Percentiles rank a stretch among this genome's conserved stretches.
Conservation (phyloP, 1,139 yeast species). For the Pichia norvegensis region DNA sequence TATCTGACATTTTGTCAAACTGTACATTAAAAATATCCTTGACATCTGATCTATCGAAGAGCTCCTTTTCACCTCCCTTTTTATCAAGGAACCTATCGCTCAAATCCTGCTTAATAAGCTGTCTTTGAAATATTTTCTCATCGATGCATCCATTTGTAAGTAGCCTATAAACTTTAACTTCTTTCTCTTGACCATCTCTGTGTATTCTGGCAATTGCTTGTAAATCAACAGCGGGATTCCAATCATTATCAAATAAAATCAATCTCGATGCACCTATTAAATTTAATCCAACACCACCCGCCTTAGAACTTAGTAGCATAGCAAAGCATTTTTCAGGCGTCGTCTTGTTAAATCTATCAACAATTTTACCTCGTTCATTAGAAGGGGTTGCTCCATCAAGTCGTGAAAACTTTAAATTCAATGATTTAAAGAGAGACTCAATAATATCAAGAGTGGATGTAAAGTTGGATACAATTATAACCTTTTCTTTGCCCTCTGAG, state of each 20-base stretch:
- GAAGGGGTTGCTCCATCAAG: constrained; percentile 82
- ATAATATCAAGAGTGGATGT: constrained; percentile 81
- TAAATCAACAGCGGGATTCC: constrained; percentile 80
- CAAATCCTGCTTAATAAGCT: constrained; percentile 71
- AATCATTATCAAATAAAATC: constrained; percentile 44
- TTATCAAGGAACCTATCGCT: constrained; percentile 72
- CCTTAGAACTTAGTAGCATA: constrained; percentile 76
- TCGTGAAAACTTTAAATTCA: constrained; percentile 48
- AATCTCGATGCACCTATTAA: constrained; percentile 85
- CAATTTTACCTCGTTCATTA: constrained; percentile 55
- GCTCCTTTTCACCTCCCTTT: constrained; percentile 35
- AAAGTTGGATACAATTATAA: constrained; percentile 81
- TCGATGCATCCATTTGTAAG: constrained; percentile 85
- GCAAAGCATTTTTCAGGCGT: constrained; percentile 42
- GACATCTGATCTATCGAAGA: constrained; percentile 58
- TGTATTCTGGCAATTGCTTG: constrained; percentile 97
- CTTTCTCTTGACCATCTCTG: constrained; percentile 80
- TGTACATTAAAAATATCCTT: constrained; percentile 62
- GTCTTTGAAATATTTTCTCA: constrained; percentile 93
- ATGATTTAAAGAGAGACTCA: constrained; percentile 46
- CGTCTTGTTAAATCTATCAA: constrained; percentile 57
- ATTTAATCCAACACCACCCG: constrained; percentile 93
- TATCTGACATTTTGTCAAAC: constrained; percentile 8
- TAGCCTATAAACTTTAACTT: constrained; percentile 78
- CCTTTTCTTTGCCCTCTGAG: constrained; percentile 47